phyloP scores from a whole-genome alignment of 179 eudicot genomes.

The Spinacia oleracea region DNA sequence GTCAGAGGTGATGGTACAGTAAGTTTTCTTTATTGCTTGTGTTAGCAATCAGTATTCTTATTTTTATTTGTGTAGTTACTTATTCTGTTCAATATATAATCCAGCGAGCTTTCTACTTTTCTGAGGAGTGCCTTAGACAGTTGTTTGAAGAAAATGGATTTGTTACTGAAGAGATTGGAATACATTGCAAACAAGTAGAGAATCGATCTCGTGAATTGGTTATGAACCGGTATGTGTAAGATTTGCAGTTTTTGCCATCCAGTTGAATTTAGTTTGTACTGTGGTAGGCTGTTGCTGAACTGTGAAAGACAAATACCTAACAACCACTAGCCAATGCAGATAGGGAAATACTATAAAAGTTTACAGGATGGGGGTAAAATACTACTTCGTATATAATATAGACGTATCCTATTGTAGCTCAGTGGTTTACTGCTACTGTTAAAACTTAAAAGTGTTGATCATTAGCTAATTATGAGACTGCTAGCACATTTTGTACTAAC shows the following conservation, averaged over 20 bases:
- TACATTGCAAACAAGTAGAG: slow-evolving; percentile 93
- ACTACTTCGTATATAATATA: no score
- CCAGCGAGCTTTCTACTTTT: slow-evolving; percentile 95
- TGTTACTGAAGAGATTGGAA: slow-evolving; percentile 57
- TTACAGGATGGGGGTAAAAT: no score
- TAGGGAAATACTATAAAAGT: no score
- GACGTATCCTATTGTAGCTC: neutral
- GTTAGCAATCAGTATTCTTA: neutral
- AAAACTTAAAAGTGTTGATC: no score
- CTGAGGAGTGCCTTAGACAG: slow-evolving; percentile 67
- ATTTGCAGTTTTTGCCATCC: neutral
- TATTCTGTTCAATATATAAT: neutral
- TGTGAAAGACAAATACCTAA: no score
- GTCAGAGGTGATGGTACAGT: slow-evolving; percentile 99
- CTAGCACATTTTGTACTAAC: neutral
- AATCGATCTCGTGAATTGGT: slow-evolving; percentile 86
- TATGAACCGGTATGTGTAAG: slow-evolving; percentile 73
- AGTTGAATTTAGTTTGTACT: no score
- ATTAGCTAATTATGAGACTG: neutral
- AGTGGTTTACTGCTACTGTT: neutral
- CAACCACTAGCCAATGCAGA: no score
- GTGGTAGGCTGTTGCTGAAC: no score
- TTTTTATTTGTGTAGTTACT: slow-evolving; percentile 10
- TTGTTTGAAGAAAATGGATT: slow-evolving; percentile 74
- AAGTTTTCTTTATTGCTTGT: slow-evolving; percentile 34